Evolutionary conservation across 2,329 filamentous ascomycete species (phyloP).

Genomic region (Nothophaeocryptopus gaeumannii): DNA sequence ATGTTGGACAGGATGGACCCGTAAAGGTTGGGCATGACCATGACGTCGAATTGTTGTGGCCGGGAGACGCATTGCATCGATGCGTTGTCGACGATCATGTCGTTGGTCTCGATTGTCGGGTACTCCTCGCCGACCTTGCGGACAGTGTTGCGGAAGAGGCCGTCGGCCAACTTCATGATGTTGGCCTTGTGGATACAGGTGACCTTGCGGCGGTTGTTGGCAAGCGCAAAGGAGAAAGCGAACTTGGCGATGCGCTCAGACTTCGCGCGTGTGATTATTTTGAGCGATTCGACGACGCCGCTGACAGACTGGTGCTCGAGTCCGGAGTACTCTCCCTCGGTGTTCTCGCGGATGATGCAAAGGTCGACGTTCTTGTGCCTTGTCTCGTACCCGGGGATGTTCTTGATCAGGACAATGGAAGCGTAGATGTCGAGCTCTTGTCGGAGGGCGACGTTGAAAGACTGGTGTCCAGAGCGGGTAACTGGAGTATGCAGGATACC

Average conservation of each 20-base stretch:
- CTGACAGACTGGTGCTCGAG: constrained; percentile 97
- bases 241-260: constrained; percentile 99
- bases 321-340: constrained; percentile 98
- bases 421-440: constrained; percentile 99
- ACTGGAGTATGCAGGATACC: constrained; percentile 98
- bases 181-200: constrained; percentile 99
- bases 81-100: constrained; percentile 99
- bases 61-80: constrained; percentile 97
- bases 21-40: constrained; percentile 99
- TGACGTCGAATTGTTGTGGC: constrained; percentile 98
- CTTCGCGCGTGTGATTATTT: constrained; percentile 99
- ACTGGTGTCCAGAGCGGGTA: constrained; percentile 94
- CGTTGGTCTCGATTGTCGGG: constrained; percentile 90
- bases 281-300: constrained; percentile 97
- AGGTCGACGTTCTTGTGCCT: constrained; percentile 96
- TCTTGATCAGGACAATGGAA: constrained; percentile 97
- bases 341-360: constrained; percentile 99
- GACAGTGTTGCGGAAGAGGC: constrained; percentile 97
- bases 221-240: constrained; percentile 93
- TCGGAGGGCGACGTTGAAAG: constrained; percentile 98
- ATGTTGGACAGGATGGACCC: constrained; percentile 99
- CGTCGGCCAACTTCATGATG: constrained; percentile 99
- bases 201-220: constrained; percentile 99
- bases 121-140: constrained; percentile 91
- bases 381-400: constrained; percentile 97